phyloP scores from a whole-genome alignment of 805 yeast genomes.

The Komagataella ulmi region DNA sequence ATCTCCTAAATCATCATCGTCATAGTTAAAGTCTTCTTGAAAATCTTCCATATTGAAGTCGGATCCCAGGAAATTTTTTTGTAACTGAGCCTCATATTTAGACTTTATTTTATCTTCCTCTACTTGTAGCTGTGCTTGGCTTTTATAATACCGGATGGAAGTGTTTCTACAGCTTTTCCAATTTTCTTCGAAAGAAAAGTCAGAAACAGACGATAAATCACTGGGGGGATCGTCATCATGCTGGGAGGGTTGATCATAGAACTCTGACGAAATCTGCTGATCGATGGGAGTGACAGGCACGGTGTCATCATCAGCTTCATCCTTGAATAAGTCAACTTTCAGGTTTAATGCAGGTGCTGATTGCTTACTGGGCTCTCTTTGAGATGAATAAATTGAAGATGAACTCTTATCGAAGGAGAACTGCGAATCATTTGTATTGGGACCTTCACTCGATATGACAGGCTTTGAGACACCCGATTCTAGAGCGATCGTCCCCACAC shows the following conservation, averaged over 20 bases:
- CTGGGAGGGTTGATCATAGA: background rate
- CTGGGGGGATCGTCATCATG: background rate
- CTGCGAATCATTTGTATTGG: background rate
- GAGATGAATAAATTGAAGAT: background rate
- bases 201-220: constrained; percentile 11
- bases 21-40: constrained; percentile 18
- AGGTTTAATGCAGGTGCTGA: background rate
- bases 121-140: constrained; percentile 14
- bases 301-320: background rate
- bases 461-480: background rate
- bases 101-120: constrained; percentile 10
- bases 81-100: constrained; percentile 11
- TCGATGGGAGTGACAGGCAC: background rate
- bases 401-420: background rate
- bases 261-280: background rate
- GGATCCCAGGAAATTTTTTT: constrained; percentile 11
- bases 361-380: background rate
- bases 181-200: constrained; percentile 20
- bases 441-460: background rate
- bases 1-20: constrained; percentile 18
- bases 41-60: constrained; percentile 11
- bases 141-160: constrained; percentile 22
- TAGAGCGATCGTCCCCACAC: background rate
- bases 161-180: constrained; percentile 18
- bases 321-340: background rate